These are phyloP conservation scores for Termitomyces titanicus DNA, from an alignment of 768 basidiomycete genomes.

Conservation along the genomic window DNA sequence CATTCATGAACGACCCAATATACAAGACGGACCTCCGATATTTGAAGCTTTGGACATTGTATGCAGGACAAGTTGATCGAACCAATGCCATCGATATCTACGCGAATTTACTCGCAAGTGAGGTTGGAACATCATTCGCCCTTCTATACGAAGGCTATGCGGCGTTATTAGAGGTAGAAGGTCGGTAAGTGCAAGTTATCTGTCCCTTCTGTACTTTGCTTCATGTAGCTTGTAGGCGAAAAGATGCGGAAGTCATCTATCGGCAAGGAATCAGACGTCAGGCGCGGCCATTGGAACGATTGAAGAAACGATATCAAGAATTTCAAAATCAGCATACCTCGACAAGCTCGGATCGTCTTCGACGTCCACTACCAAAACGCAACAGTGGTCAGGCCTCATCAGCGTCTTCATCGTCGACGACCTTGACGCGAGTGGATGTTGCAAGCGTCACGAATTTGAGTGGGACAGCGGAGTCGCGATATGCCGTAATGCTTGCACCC, in stretches of 20 bases:
- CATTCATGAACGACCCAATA: constrained; percentile 77
- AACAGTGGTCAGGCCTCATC: constrained; percentile 27
- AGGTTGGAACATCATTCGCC: constrained; percentile 74
- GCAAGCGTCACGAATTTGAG: constrained; percentile 23
- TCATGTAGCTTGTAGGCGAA: constrained; percentile 38
- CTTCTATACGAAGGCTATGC: constrained; percentile 93
- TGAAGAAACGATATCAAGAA: constrained; percentile 78
- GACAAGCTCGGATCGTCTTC: constrained; percentile 17
- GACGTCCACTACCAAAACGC: constrained; percentile 20
- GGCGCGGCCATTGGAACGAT: constrained; percentile 78
- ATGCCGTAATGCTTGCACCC: constrained; percentile 72
- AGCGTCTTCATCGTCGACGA: constrained; percentile 25
- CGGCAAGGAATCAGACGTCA: constrained; percentile 76
- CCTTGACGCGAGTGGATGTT: constrained; percentile 21
- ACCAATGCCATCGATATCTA: constrained; percentile 68
- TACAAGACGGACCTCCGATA: constrained; percentile 90
- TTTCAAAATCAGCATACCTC: constrained; percentile 58
- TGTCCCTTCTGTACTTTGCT: neutral
- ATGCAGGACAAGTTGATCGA: constrained; percentile 77
- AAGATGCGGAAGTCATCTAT: constrained; percentile 81
- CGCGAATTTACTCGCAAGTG: constrained; percentile 65
- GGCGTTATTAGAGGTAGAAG: constrained; percentile 64
- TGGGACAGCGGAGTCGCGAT: constrained; percentile 48
- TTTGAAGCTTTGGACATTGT: constrained; percentile 87
- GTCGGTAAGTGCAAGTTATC: constrained; percentile 46